Percentiles rank a stretch among this genome's conserved stretches.
Conservation (phyloP, 257 asterid species). For the Solanum chiquidenum region DNA sequence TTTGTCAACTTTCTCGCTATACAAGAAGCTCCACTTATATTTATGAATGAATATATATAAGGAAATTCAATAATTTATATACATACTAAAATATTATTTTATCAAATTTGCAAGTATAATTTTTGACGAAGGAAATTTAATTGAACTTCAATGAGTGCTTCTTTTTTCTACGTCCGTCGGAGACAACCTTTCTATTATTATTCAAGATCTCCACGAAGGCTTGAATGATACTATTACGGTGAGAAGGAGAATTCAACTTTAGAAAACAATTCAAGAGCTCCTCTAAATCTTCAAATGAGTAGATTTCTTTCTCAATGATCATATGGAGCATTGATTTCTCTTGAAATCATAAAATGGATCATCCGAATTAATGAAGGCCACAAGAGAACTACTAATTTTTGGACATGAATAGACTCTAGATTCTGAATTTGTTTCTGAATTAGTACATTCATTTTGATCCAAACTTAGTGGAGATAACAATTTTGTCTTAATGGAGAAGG, state of each 20-base stretch:
- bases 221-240: slow-evolving; percentile 41
- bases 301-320: slow-evolving; percentile 52
- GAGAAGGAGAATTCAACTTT: slow-evolving; percentile 39
- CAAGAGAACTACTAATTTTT: neutral
- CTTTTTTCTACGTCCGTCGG: neutral
- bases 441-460: neutral
- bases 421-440: neutral
- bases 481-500: slow-evolving; percentile 20
- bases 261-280: slow-evolving; percentile 56
- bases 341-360: slow-evolving; percentile 39
- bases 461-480: slow-evolving; percentile 1
- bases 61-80: neutral
- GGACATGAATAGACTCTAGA: neutral
- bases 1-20: neutral
- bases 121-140: neutral
- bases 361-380: neutral
- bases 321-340: slow-evolving; percentile 59
- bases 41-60: too few species aligned
- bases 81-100: neutral
- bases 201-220: slow-evolving; percentile 43
- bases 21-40: neutral
- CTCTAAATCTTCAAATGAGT: slow-evolving; percentile 34
- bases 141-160: neutral
- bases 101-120: neutral
- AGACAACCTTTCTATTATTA: neutral